Percentiles rank a stretch among this genome's conserved stretches.
Evolutionary conservation across 2,329 filamentous ascomycete genomes (phyloP).

Genomic region (Teratosphaeria pseudoeucalypti): DNA sequence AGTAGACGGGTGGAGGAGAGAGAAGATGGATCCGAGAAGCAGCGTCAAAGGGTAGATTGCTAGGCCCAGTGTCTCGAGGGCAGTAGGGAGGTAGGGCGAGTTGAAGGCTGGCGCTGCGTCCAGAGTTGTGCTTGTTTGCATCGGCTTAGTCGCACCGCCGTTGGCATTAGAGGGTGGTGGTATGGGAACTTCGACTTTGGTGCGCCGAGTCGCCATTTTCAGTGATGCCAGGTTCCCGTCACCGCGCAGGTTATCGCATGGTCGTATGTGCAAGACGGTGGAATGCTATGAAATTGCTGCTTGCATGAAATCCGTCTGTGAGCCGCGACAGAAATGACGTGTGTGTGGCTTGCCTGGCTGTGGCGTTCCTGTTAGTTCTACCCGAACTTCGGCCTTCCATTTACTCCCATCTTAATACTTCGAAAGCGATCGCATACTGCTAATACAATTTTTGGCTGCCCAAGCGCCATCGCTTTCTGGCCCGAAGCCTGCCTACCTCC

Average conservation of each 20-base stretch:
- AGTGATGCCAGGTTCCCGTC: not conserved
- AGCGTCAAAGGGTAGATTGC: slow-evolving; percentile 67
- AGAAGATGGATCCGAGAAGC: slow-evolving; percentile 71
- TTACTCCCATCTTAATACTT: not conserved
- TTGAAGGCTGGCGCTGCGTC: slow-evolving; percentile 7
- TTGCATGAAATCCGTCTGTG: not conserved
- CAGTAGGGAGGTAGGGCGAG: slow-evolving; percentile 58
- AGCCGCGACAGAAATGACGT: not conserved
- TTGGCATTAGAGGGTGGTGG: slow-evolving; percentile 7
- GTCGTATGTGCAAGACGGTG: not conserved
- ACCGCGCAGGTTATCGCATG: not conserved
- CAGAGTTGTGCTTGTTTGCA: not conserved
- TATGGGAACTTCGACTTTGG: slow-evolving; percentile 14
- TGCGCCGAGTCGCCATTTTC: slow-evolving; percentile 10
- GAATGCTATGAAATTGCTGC: not conserved
- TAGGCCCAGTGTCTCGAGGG: slow-evolving; percentile 55
- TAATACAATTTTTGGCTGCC: not conserved
- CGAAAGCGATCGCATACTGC: not conserved
- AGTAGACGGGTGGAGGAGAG: slow-evolving; percentile 66
- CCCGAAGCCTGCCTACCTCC: not conserved
- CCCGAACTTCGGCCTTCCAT: not conserved
- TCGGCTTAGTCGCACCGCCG: not conserved
- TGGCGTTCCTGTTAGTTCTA: not conserved
- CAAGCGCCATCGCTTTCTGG: not conserved
- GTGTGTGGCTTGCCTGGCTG: not conserved